Conservation (phyloP, 495 filamentous ascomycete genomes). For the Penicillium verhagenii region DNA sequence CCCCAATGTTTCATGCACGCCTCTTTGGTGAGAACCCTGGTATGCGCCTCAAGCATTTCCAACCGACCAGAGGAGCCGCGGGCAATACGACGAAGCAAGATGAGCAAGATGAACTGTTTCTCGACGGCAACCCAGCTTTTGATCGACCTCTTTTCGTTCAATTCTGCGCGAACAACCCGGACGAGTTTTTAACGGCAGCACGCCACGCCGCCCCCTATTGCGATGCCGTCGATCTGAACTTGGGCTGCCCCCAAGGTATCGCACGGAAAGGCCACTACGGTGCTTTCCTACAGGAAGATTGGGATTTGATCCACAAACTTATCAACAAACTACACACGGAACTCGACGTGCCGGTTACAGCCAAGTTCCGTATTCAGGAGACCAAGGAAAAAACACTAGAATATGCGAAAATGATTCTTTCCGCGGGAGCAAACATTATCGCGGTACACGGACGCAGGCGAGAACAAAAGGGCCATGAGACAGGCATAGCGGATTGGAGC, state of each 20-base stretch:
- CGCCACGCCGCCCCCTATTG: constrained; percentile 75
- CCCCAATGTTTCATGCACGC: constrained; percentile 92
- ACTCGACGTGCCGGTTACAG: constrained; percentile 80
- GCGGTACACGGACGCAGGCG: constrained; percentile 86
- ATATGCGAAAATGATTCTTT: constrained; percentile 86
- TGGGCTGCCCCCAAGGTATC: constrained; percentile 98
- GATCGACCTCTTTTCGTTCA: constrained; percentile 94
- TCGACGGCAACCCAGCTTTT: constrained; percentile 80
- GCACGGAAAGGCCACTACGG: constrained; percentile 88
- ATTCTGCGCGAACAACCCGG: constrained; percentile 90
- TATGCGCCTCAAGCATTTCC: constrained; percentile 75
- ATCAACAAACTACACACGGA: constrained; percentile 74
- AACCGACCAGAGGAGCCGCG: constrained; percentile 55
- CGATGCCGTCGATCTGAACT: constrained; percentile 93
- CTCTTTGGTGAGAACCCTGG: constrained; percentile 72
- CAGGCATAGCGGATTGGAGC: constrained; percentile 89
- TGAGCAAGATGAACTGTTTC: constrained; percentile 46
- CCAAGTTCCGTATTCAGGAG: constrained; percentile 91
- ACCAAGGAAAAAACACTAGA: constrained; percentile 80
- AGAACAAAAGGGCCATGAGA: constrained; percentile 96
- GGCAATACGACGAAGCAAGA: constrained; percentile 23
- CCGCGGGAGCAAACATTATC: constrained; percentile 86
- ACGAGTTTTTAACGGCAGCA: constrained; percentile 74
- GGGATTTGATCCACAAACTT: constrained; percentile 72
- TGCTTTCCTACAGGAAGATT: constrained; percentile 92